Base-by-base conservation (phyloP, 805 yeast species). In the Yarrowia hollandica region DNA sequence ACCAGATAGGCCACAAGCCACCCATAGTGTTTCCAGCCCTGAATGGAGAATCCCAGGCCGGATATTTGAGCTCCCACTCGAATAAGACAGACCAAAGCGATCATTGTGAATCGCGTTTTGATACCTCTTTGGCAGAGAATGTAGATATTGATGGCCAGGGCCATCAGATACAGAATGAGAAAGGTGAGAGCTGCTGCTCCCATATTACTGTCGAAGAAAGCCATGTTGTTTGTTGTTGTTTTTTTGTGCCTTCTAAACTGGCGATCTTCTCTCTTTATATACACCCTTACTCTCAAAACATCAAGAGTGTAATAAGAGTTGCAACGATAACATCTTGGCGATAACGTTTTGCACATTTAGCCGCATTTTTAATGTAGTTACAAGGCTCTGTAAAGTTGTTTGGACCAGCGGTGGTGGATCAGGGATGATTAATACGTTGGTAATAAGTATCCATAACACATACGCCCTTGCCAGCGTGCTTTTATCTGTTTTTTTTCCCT, bases 161-260 rank as follows among this genome's bases (percentile, higher is more conserved):
- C 54, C 4, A 46, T 4, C 6, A 21, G 18, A n/a, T 46, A 46
- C 3, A 46, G 28, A 11, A 31, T 15, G 7, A 46, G 38, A 15
- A 16, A 46, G 15, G 54, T 46, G 26, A 46, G 26, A 31, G 54
- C 54, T 3, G 54, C 54, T 4, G 54, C 54, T 31, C 38, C 54
- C 54, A 46, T 31, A 12, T 21, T 15, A n/a, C 9, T 15, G 38
- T 46, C 54, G 38, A 31, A 46, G 26, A 46, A 31, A n/a, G 8
- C 21, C 54, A 46, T 46, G 15, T 14, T 31, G 14, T 14, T 7
- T 25, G 8, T n/a, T 6, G 33, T 19, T 14, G 6, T 8, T n/a
- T n/a, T n/a, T n/a, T n/a, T n/a, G n/a, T n/a, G n/a, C n/a, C n/a
- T n/a, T n/a, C n/a, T n/a, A n/a, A 19, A 12, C 14, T 5, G 28